Percentiles rank a stretch among this genome's conserved stretches.
Conservation (phyloP, 257 asterid genomes). For the Penstemon davidsonii region DNA sequence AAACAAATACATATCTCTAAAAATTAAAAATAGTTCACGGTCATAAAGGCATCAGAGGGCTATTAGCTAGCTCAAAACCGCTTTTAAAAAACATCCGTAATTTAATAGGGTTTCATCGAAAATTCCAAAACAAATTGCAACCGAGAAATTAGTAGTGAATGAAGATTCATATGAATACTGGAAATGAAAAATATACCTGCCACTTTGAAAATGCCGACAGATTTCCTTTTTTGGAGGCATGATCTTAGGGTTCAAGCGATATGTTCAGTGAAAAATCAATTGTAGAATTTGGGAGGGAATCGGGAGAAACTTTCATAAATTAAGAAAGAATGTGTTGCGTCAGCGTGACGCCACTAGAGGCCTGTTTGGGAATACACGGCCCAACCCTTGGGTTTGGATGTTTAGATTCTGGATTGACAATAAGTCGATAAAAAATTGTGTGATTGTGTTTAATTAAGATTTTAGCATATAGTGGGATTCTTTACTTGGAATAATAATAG, state of each 20-base stretch:
- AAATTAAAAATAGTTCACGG: background rate
- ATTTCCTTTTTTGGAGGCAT: constrained; percentile 77
- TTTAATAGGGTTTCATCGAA: background rate
- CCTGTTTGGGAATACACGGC: too few relatives aligned
- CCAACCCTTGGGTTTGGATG: too few relatives aligned
- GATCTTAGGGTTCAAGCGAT: constrained; percentile 33
- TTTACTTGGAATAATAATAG: too few relatives aligned
- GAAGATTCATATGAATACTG: background rate
- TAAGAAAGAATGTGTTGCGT: background rate
- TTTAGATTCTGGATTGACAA: too few relatives aligned
- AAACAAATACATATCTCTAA: background rate
- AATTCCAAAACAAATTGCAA: background rate
- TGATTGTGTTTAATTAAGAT: too few relatives aligned
- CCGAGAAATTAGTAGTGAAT: background rate
- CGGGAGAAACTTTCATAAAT: background rate
- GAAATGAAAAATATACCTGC: constrained; percentile 46
- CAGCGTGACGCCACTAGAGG: background rate
- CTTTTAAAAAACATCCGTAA: background rate
- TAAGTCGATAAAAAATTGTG: too few relatives aligned
- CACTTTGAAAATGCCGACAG: constrained; percentile 78
- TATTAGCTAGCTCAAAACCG: background rate
- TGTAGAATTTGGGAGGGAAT: constrained; percentile 22
- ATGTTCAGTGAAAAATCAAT: background rate
- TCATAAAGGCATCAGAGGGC: background rate
- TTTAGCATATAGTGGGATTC: too few relatives aligned